Percentiles rank a stretch among this genome's conserved stretches.
These are phyloP conservation scores for Wickerhamiella sorbophila DNA, from an alignment of 805 yeast species.

Conservation along the genomic window DNA sequence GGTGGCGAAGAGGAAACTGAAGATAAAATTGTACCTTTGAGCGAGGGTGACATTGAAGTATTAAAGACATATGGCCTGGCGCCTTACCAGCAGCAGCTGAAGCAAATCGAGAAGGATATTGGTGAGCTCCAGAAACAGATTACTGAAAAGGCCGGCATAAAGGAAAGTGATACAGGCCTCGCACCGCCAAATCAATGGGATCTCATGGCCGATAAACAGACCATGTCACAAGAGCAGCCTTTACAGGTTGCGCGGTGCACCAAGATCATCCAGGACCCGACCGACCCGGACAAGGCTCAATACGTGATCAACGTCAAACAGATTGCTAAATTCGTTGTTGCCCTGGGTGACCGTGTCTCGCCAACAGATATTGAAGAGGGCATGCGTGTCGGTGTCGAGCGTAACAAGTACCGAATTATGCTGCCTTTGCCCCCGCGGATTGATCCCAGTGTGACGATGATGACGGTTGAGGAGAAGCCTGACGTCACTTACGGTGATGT, in stretches of 20 bases:
- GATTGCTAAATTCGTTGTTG: constrained; percentile 95
- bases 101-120: constrained; percentile 74
- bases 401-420: constrained; percentile 93
- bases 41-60: constrained; percentile 96
- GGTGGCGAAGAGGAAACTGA: constrained; percentile 36
- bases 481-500: constrained; percentile 97
- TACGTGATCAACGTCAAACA: constrained; percentile 95
- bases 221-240: constrained; percentile 89
- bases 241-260: constrained; percentile 98
- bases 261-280: constrained; percentile 52
- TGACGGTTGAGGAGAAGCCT: constrained; percentile 99
- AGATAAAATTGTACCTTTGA: constrained; percentile 68
- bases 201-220: constrained; percentile 85
- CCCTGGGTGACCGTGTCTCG: constrained; percentile 88
- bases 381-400: constrained; percentile 98
- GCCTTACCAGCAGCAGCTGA: constrained; percentile 74
- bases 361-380: constrained; percentile 99
- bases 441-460: constrained; percentile 97
- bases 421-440: constrained; percentile 94
- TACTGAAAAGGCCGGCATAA: constrained; percentile 76
- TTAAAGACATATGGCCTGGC: constrained; percentile 96
- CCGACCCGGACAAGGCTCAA: constrained; percentile 63
- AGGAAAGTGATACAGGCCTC: constrained; percentile 92
- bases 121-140: constrained; percentile 72
- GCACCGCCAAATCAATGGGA: constrained; percentile 97